Percentiles rank a stretch among this genome's conserved stretches.
phyloP scores from a whole-genome alignment of 768 basidiomycete species.

The Mycena chlorophos region DNA sequence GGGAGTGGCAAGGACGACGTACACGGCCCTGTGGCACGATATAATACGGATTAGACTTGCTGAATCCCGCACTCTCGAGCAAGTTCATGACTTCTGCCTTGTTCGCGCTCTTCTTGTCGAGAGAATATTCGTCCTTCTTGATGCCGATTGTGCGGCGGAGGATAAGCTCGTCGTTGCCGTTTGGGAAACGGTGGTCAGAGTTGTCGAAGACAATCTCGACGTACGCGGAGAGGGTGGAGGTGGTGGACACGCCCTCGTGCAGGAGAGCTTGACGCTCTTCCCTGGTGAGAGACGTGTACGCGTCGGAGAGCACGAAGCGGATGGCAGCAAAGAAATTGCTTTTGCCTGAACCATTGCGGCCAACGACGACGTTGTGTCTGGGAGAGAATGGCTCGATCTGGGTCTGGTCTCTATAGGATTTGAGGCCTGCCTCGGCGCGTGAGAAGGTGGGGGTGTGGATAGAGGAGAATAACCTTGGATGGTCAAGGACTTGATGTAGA shows the following conservation, averaged over 20 bases:
- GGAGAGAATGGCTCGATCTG: conserved; percentile 95
- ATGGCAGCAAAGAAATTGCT: conserved; percentile 99
- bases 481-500: conserved; percentile 82
- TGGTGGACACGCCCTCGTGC: conserved; percentile 88
- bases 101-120: conserved; percentile 92
- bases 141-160: conserved; percentile 92
- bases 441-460: not conserved
- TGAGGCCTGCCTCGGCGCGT: conserved; percentile 66
- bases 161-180: conserved; percentile 82
- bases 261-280: conserved; percentile 93
- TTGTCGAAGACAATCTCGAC: conserved; percentile 98
- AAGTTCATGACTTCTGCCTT: conserved; percentile 98
- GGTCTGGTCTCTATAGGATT: conserved; percentile 93
- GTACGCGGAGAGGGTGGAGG: conserved; percentile 89
- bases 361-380: conserved; percentile 94
- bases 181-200: conserved; percentile 90
- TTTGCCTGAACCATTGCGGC: conserved; percentile 96
- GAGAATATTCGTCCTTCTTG: conserved; percentile 98
- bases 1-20: conserved; percentile 31
- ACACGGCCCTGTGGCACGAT: conserved; percentile 98
- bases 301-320: conserved; percentile 96
- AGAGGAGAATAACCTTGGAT: conserved; percentile 34
- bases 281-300: conserved; percentile 91
- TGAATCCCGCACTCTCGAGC: conserved; percentile 95
- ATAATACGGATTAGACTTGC: conserved; percentile 97